Base-by-base conservation (phyloP, 2,329 filamentous ascomycete species). In the Trichothecium sympodiale region DNA sequence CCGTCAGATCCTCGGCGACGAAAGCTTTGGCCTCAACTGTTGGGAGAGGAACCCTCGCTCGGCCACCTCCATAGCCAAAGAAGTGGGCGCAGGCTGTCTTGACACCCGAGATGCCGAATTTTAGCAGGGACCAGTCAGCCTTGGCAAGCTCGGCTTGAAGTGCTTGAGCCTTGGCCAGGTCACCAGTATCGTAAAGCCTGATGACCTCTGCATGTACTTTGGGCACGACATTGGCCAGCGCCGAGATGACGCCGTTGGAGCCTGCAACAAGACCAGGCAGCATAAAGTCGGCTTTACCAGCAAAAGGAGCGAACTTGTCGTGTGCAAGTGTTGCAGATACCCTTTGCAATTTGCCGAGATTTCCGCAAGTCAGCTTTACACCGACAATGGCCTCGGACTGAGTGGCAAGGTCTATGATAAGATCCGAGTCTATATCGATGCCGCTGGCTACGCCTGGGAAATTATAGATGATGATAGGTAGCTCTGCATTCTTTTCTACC, bases 81-180 rank as follows among this genome's bases (percentile, higher is more conserved):
- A 16, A 29, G 10, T 35, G 10, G 5, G 27, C n/a, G n/a, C n/a
- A n/a, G n/a, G n/a, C n/a, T n/a, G n/a, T n/a, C 62, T 85, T 86
- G 46, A 80, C 79, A 31, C 78, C 79, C 18, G 83, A 71, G 37
- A 86, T 77, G 32, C 80, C 81, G 38, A 77, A 74, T 48, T 80
- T 71, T 41, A 83, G 84, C 20, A 77, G 77, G 4, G 70, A 74
- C 80, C 80, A 84, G 59, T 86, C 81, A 31, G 77, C 82, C 34
- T 69, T 64, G 31, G 79, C 75, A 30, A 86, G 64, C 16, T 76
- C 57, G 31, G 74, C 77, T 55, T 85, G 80, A 54, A 81, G 55
- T 44, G 65, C 67, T 47, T 71, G 68, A 2, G 80, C 80, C 48
- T 81, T 75, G 18, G 62, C 55, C 27, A 71, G 48, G 41, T 71